phyloP scores from a whole-genome alignment of 176 grass and related monocot species.

The Zea luxurians region DNA sequence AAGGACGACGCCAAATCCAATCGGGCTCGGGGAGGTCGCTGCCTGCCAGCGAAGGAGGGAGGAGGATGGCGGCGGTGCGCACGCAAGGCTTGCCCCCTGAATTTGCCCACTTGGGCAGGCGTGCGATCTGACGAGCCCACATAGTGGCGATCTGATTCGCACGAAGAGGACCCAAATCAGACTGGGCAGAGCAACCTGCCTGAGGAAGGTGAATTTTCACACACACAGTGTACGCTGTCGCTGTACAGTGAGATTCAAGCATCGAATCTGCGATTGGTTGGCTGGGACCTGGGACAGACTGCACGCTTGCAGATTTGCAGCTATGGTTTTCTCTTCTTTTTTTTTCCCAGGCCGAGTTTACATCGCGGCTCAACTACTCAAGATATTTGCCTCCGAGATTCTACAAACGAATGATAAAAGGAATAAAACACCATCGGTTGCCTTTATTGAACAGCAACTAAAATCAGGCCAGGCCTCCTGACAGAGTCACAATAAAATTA shows the following conservation, averaged over 20 bases:
- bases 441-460: conserved; percentile 26
- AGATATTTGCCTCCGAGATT: no score
- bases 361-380: no score
- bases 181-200: neutral
- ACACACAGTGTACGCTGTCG: no score
- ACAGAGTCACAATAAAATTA: neutral
- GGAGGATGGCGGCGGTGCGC: neutral
- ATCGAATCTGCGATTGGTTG: no score
- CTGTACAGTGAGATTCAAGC: no score
- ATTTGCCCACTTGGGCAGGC: neutral
- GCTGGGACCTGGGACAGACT: no score
- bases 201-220: neutral
- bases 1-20: conserved; percentile 11
- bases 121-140: conserved; percentile 13
- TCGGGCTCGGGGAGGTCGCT: neutral
- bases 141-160: neutral
- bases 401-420: neutral
- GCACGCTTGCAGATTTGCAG: no score
- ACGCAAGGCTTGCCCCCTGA: neutral
- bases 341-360: no score
- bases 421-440: conserved; percentile 1
- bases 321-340: no score
- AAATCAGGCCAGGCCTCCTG: neutral
- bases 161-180: neutral
- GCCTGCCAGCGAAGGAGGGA: conserved; percentile 2